Conservation (phyloP, 768 basidiomycete species). For the Boletus huronensis region DNA sequence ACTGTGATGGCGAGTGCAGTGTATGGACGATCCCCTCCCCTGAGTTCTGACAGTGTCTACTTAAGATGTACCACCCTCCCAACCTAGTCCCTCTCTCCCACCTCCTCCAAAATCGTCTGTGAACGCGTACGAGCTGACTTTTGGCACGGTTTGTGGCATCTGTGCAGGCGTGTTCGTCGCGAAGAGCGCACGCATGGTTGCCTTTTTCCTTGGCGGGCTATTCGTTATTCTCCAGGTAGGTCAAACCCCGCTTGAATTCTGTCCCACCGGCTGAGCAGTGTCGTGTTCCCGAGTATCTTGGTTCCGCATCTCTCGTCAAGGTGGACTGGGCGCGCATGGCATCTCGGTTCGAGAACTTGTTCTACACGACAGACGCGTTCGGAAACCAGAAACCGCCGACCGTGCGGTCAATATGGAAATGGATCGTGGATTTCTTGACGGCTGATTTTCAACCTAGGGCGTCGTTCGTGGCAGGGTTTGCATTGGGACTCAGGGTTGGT, state of each 20-base stretch:
- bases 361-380: slow-evolving; percentile 60
- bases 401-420: slow-evolving; percentile 58
- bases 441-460: slow-evolving; percentile 92
- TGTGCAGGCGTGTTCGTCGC: slow-evolving; percentile 93
- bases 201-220: slow-evolving; percentile 84
- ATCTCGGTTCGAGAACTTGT: slow-evolving; percentile 64
- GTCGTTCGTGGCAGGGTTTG: slow-evolving; percentile 81
- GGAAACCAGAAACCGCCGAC: slow-evolving; percentile 61
- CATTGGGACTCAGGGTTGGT: slow-evolving; percentile 77
- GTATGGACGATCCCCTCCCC: not conserved
- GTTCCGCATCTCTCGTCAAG: slow-evolving; percentile 64
- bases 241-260: not conserved
- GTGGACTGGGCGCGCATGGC: slow-evolving; percentile 77
- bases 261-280: slow-evolving; percentile 1
- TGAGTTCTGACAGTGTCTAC: slow-evolving; percentile 4
- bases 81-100: slow-evolving; percentile 11
- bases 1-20: slow-evolving; percentile 51
- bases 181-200: slow-evolving; percentile 83
- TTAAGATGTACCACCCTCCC: slow-evolving; percentile 10
- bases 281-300: slow-evolving; percentile 64
- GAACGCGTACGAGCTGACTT: slow-evolving; percentile 77
- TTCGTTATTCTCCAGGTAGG: slow-evolving; percentile 89
- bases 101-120: slow-evolving; percentile 70
- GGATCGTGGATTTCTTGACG: slow-evolving; percentile 77
- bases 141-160: slow-evolving; percentile 85